These are phyloP conservation scores for Septoria linicola DNA, from an alignment of 2,329 filamentous ascomycete species.

Conservation along the genomic window DNA sequence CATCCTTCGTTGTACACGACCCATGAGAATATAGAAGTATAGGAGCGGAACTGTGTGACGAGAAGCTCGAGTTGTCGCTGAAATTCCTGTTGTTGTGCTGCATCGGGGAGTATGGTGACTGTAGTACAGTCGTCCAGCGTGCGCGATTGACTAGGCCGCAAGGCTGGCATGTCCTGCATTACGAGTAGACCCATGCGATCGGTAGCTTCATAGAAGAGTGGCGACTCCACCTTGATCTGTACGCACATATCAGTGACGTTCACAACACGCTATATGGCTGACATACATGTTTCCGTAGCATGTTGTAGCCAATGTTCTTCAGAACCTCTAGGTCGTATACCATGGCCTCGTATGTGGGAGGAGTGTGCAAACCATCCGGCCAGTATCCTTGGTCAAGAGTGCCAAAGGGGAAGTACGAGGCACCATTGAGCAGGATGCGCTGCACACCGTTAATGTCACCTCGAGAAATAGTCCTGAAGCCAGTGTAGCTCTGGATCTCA, in stretches of 20 bases:
- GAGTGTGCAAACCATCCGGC: conserved; percentile 67
- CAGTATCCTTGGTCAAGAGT: conserved; percentile 68
- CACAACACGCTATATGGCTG: not conserved
- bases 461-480: conserved; percentile 63
- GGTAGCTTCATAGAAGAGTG: conserved; percentile 66
- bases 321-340: conserved; percentile 62
- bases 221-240: conserved; percentile 64
- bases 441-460: conserved; percentile 58
- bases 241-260: not conserved
- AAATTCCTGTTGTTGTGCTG: conserved; percentile 62
- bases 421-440: conserved; percentile 65
- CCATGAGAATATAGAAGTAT: conserved; percentile 66
- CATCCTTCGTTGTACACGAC: conserved; percentile 72
- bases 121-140: conserved; percentile 31
- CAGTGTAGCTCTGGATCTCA: conserved; percentile 62
- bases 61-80: conserved; percentile 61
- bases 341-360: conserved; percentile 67
- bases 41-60: conserved; percentile 62
- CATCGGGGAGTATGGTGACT: conserved; percentile 39
- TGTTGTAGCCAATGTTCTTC: conserved; percentile 68
- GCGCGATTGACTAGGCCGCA: conserved; percentile 45
- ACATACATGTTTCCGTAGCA: conserved; percentile 62
- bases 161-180: conserved; percentile 70
- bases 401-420: conserved; percentile 66
- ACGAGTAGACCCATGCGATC: conserved; percentile 65